phyloP scores from a whole-genome alignment of 2,329 filamentous ascomycete species.

The Claviceps digitariae region DNA sequence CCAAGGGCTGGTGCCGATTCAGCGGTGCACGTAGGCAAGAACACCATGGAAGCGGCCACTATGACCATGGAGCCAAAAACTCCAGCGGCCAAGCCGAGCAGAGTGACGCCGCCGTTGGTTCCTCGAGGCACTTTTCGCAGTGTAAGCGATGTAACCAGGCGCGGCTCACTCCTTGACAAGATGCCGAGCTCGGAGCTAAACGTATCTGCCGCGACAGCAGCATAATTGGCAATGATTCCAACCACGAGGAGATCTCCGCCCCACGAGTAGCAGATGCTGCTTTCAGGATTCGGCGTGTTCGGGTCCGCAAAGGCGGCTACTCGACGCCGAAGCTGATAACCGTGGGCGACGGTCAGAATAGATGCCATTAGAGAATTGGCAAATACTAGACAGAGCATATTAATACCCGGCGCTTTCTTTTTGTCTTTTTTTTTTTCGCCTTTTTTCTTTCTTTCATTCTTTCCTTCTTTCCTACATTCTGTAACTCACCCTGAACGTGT shows the following conservation, averaged over 20 bases:
- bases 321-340: constrained; percentile 42
- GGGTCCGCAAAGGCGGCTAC: constrained; percentile 24
- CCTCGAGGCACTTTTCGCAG: constrained; percentile 73
- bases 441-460: neutral
- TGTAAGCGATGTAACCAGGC: constrained; percentile 70
- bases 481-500: constrained; percentile 58
- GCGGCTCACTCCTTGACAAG: constrained; percentile 58
- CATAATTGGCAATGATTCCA: constrained; percentile 71
- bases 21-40: constrained; percentile 54
- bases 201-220: constrained; percentile 82
- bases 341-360: constrained; percentile 44
- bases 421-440: neutral
- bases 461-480: neutral
- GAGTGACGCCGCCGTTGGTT: constrained; percentile 85
- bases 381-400: constrained; percentile 39
- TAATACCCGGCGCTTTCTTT: neutral
- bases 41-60: constrained; percentile 46
- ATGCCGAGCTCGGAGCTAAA: constrained; percentile 95
- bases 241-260: constrained; percentile 48
- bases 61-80: constrained; percentile 61
- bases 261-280: constrained; percentile 44
- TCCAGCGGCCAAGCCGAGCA: constrained; percentile 60
- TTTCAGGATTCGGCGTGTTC: constrained; percentile 17
- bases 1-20: constrained; percentile 23
- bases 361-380: constrained; percentile 77